These are phyloP conservation scores for Daphne laureola DNA, from an alignment of 441 rosid genomes.

Conservation along the genomic window DNA sequence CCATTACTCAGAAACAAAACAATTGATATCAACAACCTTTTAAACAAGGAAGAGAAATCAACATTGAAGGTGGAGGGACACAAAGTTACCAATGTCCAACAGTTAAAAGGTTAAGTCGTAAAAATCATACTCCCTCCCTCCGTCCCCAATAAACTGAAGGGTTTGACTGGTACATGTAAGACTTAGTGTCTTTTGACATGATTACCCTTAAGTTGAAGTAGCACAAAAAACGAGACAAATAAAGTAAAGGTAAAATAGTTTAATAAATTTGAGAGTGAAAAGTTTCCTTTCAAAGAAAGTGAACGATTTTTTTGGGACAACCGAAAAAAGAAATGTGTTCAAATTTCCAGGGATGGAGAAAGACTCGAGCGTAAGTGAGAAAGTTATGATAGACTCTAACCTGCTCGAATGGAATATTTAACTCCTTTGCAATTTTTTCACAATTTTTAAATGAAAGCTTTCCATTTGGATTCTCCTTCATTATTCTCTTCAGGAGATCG, in stretches of 20 bases:
- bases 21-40: conserved; percentile 12
- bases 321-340: too few species aligned
- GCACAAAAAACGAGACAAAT: too few species aligned
- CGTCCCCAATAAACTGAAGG: neutral
- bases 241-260: too few species aligned
- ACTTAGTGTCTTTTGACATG: too few species aligned
- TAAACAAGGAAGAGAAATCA: too few species aligned
- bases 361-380: conserved; percentile 14
- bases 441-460: conserved; percentile 73
- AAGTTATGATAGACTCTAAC: conserved; percentile 26
- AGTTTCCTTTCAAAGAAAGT: too few species aligned
- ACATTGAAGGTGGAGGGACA: neutral
- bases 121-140: too few species aligned
- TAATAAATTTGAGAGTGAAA: too few species aligned
- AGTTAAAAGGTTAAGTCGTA: too few species aligned
- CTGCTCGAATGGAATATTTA: conserved; percentile 83
- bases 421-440: conserved; percentile 76
- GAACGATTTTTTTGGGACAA: too few species aligned
- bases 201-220: too few species aligned
- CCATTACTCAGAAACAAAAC: conserved; percentile 15
- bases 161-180: neutral
- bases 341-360: neutral
- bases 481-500: conserved; percentile 45
- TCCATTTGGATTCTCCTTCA: conserved; percentile 31
- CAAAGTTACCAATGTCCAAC: too few species aligned